phyloP scores from a whole-genome alignment of 805 yeast genomes.

The Metschnikowia proteae region DNA sequence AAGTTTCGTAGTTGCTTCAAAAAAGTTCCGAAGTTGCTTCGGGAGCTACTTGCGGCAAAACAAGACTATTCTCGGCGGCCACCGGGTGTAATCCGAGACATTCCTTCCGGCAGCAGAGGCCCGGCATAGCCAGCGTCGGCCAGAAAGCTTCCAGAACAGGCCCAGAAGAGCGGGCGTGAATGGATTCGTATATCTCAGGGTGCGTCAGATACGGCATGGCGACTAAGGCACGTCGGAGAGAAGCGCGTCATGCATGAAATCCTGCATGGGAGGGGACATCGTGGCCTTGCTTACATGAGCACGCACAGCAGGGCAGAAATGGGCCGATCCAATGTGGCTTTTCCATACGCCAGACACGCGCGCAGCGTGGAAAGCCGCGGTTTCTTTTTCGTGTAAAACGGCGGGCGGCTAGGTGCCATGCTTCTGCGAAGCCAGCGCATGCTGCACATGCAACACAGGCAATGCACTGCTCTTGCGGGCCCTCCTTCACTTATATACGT shows the following conservation, averaged over 20 bases:
- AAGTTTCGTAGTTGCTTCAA: not conserved
- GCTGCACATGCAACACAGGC: not conserved
- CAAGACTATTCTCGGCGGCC: too few species aligned
- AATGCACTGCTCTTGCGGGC: not conserved
- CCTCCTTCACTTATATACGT: not conserved
- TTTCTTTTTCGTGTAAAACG: not conserved
- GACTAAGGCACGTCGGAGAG: slow-evolving; percentile 1
- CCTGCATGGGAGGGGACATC: not conserved
- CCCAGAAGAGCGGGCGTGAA: not conserved
- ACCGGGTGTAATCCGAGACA: too few species aligned
- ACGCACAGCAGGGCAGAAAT: not conserved
- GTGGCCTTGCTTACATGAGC: slow-evolving; percentile 3
- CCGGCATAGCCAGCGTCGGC: too few species aligned
- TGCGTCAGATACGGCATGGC: slow-evolving; percentile 1
- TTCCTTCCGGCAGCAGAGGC: too few species aligned
- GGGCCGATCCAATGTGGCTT: not conserved
- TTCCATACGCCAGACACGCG: not conserved
- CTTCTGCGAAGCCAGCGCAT: slow-evolving; percentile 3
- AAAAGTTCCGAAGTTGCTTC: not conserved
- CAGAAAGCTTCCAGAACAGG: not conserved
- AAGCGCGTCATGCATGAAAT: not conserved
- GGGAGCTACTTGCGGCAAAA: too few species aligned
- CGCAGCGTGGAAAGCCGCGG: not conserved
- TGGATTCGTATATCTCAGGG: not conserved
- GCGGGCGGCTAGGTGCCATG: slow-evolving; percentile 1